Conservation (phyloP, 2,329 filamentous ascomycete species). For the Cladosporium oxysporum region DNA sequence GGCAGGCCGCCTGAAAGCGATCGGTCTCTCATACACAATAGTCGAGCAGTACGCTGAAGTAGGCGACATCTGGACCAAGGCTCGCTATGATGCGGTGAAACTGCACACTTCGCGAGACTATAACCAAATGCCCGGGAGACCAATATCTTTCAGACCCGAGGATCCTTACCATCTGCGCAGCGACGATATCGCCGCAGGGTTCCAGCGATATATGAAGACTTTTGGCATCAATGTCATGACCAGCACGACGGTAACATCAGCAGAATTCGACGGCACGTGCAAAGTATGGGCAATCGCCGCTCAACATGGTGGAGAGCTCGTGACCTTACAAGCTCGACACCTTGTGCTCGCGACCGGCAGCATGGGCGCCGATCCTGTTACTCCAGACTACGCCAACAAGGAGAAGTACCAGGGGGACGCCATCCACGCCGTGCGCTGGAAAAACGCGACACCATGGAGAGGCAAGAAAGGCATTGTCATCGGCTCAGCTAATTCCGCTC, state of each 20-base stretch:
- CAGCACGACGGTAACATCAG: slow-evolving; percentile 40
- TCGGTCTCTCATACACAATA: slow-evolving; percentile 45
- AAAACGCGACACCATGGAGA: slow-evolving; percentile 35
- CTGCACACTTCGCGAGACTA: slow-evolving; percentile 43
- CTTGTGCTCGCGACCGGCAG: slow-evolving; percentile 38
- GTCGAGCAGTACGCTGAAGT: slow-evolving; percentile 45
- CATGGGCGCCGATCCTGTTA: slow-evolving; percentile 29
- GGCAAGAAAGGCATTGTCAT: slow-evolving; percentile 48
- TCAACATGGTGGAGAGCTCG: slow-evolving; percentile 3
- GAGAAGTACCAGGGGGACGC: slow-evolving; percentile 39
- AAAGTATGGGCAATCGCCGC: slow-evolving; percentile 39
- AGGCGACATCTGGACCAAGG: slow-evolving; percentile 47
- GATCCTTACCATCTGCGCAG: slow-evolving; percentile 20
- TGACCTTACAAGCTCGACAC: slow-evolving; percentile 25
- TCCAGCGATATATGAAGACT: slow-evolving; percentile 39
- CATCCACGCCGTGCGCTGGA: slow-evolving; percentile 39
- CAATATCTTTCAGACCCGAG: slow-evolving; percentile 17
- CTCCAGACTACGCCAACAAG: slow-evolving; percentile 20
- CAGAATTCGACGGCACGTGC: slow-evolving; percentile 40
- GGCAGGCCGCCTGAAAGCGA: slow-evolving; percentile 47
- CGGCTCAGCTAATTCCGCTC: slow-evolving; percentile 50
- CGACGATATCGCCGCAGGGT: slow-evolving; percentile 28
- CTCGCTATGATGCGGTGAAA: slow-evolving; percentile 48
- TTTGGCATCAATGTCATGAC: slow-evolving; percentile 44
- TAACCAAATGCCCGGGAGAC: slow-evolving; percentile 37